Percentiles rank a stretch among this genome's conserved stretches.
These are phyloP conservation scores for Tephrocybe sp. DNA, from an alignment of 768 basidiomycete genomes.

Conservation along the genomic window DNA sequence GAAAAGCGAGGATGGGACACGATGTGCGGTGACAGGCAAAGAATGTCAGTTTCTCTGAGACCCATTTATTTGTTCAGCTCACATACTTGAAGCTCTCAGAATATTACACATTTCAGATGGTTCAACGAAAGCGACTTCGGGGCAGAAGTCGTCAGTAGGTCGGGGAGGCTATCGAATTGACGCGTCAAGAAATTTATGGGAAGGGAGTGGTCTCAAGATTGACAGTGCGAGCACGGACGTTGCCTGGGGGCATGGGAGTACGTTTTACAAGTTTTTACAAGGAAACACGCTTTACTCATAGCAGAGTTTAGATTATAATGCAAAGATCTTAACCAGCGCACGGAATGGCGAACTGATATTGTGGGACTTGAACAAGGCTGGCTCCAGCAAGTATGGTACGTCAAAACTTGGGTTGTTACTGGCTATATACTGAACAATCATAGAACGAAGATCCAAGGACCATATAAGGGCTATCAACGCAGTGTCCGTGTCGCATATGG, in stretches of 20 bases:
- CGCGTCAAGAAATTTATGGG: conserved; percentile 74
- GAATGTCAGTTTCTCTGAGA: conserved; percentile 48
- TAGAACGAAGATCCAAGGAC: conserved; percentile 65
- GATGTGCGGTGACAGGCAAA: conserved; percentile 75
- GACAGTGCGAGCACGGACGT: conserved; percentile 79
- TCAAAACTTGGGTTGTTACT: conserved; percentile 16
- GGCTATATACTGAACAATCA: background rate
- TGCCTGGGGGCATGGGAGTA: conserved; percentile 73
- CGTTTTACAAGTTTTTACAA: conserved; percentile 20
- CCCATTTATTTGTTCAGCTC: background rate
- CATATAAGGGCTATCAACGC: conserved; percentile 73
- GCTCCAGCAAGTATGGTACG: conserved; percentile 67
- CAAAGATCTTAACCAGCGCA: conserved; percentile 70
- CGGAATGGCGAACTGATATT: conserved; percentile 80
- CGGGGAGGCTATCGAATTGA: conserved; percentile 68
- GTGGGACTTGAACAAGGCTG: conserved; percentile 75
- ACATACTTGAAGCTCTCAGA: conserved; percentile 46
- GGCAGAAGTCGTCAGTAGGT: conserved; percentile 53
- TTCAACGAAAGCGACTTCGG: conserved; percentile 34
- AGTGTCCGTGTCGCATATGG: conserved; percentile 62
- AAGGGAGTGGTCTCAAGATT: conserved; percentile 71
- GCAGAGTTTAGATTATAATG: background rate
- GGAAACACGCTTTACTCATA: background rate
- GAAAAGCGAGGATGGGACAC: conserved; percentile 59
- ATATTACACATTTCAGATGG: conserved; percentile 57